phyloP scores from a whole-genome alignment of 2,329 filamentous ascomycete species.

The Hypoxylon sp. region DNA sequence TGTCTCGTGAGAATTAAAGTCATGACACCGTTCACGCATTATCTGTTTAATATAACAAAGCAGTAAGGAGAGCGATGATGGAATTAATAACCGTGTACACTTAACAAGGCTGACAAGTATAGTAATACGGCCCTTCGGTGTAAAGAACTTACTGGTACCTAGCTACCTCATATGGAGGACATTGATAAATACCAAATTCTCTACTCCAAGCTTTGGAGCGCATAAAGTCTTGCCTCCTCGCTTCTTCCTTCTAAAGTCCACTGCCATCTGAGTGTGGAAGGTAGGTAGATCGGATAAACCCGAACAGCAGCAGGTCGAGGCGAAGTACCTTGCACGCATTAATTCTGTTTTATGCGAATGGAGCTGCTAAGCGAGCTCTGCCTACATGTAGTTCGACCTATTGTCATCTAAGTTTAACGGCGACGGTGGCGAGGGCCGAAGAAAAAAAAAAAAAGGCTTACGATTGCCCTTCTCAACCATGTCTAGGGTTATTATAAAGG shows the following conservation, averaged over 20 bases:
- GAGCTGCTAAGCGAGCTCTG: background rate
- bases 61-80: background rate
- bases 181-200: background rate
- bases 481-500: background rate
- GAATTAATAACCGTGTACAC: background rate
- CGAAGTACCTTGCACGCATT: slow-evolving; percentile 3
- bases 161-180: too few relatives aligned
- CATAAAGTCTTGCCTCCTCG: slow-evolving; percentile 14
- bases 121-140: background rate
- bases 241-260: slow-evolving; percentile 20
- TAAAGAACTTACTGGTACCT: background rate
- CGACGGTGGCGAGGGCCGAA: background rate
- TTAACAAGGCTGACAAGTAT: background rate
- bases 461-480: background rate
- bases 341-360: slow-evolving; percentile 9
- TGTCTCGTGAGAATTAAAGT: background rate
- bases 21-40: background rate
- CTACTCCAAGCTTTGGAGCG: slow-evolving; percentile 6
- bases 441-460: background rate
- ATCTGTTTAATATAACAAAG: background rate
- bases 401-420: background rate
- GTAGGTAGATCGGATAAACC: slow-evolving; percentile 11
- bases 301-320: background rate
- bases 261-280: background rate
- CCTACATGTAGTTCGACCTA: background rate